Base-by-base conservation (phyloP, 2,329 filamentous ascomycete genomes). In the Aspergillus melleus region DNA sequence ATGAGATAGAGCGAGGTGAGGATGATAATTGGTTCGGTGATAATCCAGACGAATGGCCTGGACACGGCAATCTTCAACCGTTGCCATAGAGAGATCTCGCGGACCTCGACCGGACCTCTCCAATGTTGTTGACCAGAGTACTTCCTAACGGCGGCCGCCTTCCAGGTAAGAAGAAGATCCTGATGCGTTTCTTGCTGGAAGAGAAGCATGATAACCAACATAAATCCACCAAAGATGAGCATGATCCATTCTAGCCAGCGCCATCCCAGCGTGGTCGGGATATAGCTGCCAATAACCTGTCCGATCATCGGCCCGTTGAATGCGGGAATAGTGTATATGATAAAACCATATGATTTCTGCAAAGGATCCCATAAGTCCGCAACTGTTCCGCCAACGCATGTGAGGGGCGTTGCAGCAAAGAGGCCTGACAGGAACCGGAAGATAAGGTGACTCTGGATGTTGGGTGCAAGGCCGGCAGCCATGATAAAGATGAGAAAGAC, bases 141-240 rank as follows among this genome's bases (percentile, higher is more conserved):
- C 6, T 69, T 62, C 0, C 78, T 74, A 0, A 80, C 69, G 19
- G 74, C 69, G 14, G 63, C 58, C 5, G 78, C 79, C 64, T 79
- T 80, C 78, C 78, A 81, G 24, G 74, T 70, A 4, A 81, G 63
- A 4, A 82, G 63, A 6, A 78, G 68, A 1, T 77, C 77, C 1
- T 77, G 69, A 61, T 81, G 83, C 0, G 81, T 84, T 67, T 84
- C 82, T 0, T 81, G 82, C 29, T 81, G 74, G 58, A 81, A 77
- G 4, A 81, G 59, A 10, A 83, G 56, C 1, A 78, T 68, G 39
- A 76, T 6, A 8, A 72, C 10, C 19, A 80, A 70, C 1, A 74
- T 66, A 1, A 67, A 58, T 1, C 67, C 72, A 5, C 72, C 75
- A 22, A 76, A 72, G 24, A 80, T 76, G 2, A 80, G 64, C 5